Conservation (phyloP, 2,329 filamentous ascomycete genomes). For the Coniochaeta pulveracea region DNA sequence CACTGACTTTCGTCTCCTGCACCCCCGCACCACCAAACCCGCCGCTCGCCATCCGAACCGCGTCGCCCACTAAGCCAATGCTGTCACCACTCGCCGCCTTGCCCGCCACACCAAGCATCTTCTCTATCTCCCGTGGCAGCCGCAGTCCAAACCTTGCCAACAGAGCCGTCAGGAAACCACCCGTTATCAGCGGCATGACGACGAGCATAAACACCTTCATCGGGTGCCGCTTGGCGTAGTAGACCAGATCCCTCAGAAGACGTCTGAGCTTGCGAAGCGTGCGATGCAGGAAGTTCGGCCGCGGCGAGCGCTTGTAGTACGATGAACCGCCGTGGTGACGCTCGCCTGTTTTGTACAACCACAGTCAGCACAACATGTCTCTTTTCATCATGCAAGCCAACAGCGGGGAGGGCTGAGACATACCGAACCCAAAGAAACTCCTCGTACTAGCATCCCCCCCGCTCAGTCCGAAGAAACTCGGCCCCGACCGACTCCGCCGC, state of each 20-base stretch:
- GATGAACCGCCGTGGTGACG: slow-evolving; percentile 36
- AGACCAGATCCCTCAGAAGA: slow-evolving; percentile 67
- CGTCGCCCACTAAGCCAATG: slow-evolving; percentile 40
- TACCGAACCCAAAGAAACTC: slow-evolving; percentile 34
- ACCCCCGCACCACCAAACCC: slow-evolving; percentile 9
- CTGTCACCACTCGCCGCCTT: slow-evolving; percentile 35
- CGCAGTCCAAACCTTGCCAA: slow-evolving; percentile 70
- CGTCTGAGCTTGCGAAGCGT: slow-evolving; percentile 66
- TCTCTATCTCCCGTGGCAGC: slow-evolving; percentile 53
- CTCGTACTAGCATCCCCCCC: slow-evolving; percentile 25
- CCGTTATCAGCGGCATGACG: slow-evolving; percentile 76
- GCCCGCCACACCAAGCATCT: slow-evolving; percentile 42
- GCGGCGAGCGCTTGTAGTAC: slow-evolving; percentile 73
- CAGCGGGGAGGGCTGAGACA: slow-evolving; percentile 7
- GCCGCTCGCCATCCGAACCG: slow-evolving; percentile 38
- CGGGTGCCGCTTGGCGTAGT: slow-evolving; percentile 74
- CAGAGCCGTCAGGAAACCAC: slow-evolving; percentile 68
- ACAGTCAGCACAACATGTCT: slow-evolving; percentile 4
- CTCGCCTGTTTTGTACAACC: slow-evolving; percentile 8
- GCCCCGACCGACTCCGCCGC: slow-evolving; percentile 27
- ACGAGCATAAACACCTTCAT: slow-evolving; percentile 80
- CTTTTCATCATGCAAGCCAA: not conserved
- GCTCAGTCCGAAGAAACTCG: slow-evolving; percentile 35
- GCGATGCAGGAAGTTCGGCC: slow-evolving; percentile 65
- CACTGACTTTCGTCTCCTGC: slow-evolving; percentile 15